Conservation (phyloP, 169 alveolate genomes). For the Babesia bigemina region DNA sequence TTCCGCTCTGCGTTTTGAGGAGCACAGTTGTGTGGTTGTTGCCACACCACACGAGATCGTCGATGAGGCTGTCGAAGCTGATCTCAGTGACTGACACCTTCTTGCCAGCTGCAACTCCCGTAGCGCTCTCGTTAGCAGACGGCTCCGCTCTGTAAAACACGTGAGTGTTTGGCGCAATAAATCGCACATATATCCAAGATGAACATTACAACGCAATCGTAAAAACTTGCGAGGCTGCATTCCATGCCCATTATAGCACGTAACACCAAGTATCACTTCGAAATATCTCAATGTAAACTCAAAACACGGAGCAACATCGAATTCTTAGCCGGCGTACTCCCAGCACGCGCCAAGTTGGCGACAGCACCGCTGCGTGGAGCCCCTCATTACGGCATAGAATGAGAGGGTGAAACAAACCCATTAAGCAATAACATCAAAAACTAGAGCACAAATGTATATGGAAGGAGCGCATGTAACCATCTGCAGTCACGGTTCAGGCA, state of each 20-base stretch:
- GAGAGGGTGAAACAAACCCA: too few relatives aligned
- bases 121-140: neutral
- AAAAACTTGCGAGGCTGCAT: neutral
- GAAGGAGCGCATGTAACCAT: neutral
- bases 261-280: neutral
- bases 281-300: neutral
- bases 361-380: too few relatives aligned
- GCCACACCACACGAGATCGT: slow-evolving; percentile 86
- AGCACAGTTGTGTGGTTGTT: slow-evolving; percentile 79
- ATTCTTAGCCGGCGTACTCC: too few relatives aligned
- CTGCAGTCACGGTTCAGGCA: neutral
- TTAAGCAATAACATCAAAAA: too few relatives aligned
- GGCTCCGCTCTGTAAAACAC: neutral
- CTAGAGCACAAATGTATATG: too few relatives aligned
- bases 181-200: too few relatives aligned
- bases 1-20: slow-evolving; percentile 83
- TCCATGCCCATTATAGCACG: neutral
- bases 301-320: too few relatives aligned
- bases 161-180: neutral
- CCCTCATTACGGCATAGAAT: too few relatives aligned
- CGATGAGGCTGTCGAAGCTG: slow-evolving; percentile 83
- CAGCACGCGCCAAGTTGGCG: too few relatives aligned
- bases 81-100: slow-evolving; percentile 87
- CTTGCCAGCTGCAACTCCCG: slow-evolving; percentile 68
- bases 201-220: too few relatives aligned